Evolutionary conservation across 2,329 filamentous ascomycete genomes (phyloP), one percentile per base, ranked within the genome.

Genomic region (Aotearoamyces nothofagi): DNA sequence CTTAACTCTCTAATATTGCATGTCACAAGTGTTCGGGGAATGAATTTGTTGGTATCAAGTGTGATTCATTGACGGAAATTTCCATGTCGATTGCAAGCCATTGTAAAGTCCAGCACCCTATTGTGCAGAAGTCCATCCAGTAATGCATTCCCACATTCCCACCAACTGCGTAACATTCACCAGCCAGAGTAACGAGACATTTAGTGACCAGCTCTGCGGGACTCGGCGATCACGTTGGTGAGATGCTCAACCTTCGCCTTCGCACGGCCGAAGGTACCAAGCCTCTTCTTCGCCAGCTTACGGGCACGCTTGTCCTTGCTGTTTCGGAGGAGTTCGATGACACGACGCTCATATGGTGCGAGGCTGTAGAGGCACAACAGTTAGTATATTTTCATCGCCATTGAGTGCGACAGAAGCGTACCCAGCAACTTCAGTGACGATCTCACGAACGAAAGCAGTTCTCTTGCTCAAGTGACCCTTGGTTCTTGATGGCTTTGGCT

Each of bases 211-310:
- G 72, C 65, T 56, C 77, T 69, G 64, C 87, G 86, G 57, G 86
- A 78, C 70, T 96, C 90, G 54, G 87, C 83, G 58, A 98, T 98
- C 63, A 98, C 81, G 54, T 82, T 76, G 67, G 84, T 82, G 67
- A 98, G 83, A 69, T 96, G 87, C 60, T 98, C 90, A 49, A 98
- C 90, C 87, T 98, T 98, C 60, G 73, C 78, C 87, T 98, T 98
- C 56, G 87, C 87, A 62, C 90, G 87, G 56, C 82, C 81, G 64
- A 96, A 96, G 51, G 90, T 96, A 60, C 90, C 90, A 69, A 98
- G 86, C 63, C 87, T 78, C 81, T 92, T 94, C 86, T 96, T 96
- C 54, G 87, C 87, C 55, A 94, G 81, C 78, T 94, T 94, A 52
- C 87, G 76, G 54, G 87, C 87, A 64, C 87, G 83, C 82, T 96